Evolutionary conservation across 2,329 filamentous ascomycete genomes (phyloP).

Genomic region (Parastagonospora avenae): DNA sequence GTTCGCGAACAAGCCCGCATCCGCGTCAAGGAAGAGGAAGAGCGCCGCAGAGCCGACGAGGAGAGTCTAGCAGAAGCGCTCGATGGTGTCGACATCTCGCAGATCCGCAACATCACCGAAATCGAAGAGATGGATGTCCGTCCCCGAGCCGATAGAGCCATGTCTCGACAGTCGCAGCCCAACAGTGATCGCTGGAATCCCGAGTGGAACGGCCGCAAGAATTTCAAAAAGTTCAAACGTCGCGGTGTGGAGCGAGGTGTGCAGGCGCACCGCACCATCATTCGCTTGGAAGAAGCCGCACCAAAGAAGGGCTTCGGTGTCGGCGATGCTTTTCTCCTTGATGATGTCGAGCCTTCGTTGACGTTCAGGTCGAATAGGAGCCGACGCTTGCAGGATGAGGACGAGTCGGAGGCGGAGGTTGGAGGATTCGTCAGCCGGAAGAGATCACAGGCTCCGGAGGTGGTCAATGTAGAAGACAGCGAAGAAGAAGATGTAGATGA

Average conservation of each 20-base stretch:
- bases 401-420: slow-evolving; percentile 32
- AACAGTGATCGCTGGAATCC: slow-evolving; percentile 78
- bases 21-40: slow-evolving; percentile 58
- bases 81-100: slow-evolving; percentile 70
- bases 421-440: slow-evolving; percentile 33
- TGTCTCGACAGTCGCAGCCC: slow-evolving; percentile 30
- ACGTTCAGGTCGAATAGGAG: slow-evolving; percentile 21
- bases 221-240: slow-evolving; percentile 87
- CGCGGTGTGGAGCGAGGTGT: slow-evolving; percentile 44
- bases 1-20: slow-evolving; percentile 58
- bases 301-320: slow-evolving; percentile 74
- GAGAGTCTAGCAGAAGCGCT: slow-evolving; percentile 62
- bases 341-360: slow-evolving; percentile 41
- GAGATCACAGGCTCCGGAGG: slow-evolving; percentile 12
- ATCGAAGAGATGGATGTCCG: slow-evolving; percentile 77
- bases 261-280: slow-evolving; percentile 64
- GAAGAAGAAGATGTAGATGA: slow-evolving; percentile 33
- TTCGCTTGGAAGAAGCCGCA: slow-evolving; percentile 70
- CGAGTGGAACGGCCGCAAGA: slow-evolving; percentile 90
- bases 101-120: slow-evolving; percentile 74
- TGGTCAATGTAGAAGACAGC: slow-evolving; percentile 41
- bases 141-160: slow-evolving; percentile 31
- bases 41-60: slow-evolving; percentile 64
- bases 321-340: slow-evolving; percentile 77
- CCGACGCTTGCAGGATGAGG: slow-evolving; percentile 12